Evolutionary conservation across 2,329 filamentous ascomycete species (phyloP), one percentile per base, ranked within the genome.

Genomic region (Pseudocercospora musae): DNA sequence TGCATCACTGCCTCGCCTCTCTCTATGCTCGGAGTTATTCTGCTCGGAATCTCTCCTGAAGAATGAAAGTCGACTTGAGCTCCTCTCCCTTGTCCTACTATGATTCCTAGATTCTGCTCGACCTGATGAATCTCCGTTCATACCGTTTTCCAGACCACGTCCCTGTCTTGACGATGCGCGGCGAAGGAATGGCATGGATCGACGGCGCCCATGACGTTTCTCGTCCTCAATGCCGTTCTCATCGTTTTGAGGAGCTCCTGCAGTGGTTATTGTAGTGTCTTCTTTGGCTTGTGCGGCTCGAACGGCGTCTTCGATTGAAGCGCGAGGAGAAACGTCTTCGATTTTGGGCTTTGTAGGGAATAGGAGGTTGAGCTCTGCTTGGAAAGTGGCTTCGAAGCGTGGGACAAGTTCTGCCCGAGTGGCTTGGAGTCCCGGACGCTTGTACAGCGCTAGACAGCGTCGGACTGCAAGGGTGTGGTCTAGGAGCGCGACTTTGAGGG

Each of bases 401-500:
- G 66, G 62, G 1, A 68, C 58, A 11, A 73, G 72, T 69, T 73
- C 65, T 7, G 63, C 62, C 25, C 66, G 65, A 77, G 80, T 69
- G 76, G 81, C 74, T 85, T 86, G 76, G 79, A 82, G 75, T 81
- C 85, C 75, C 84, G 86, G 42, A 77, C 84, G 79, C 82, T 87
- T 75, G 84, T 86, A 62, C 84, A 83, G 75, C 82, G 82, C 66
- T 7, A 98, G 77, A 70, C 91, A 94, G 66, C 91, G 87, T 78
- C 94, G 92, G 70, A 98, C 87, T 75, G 91, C 88, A 63, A 96
- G 84, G 2, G 92, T 91, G 75, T 98, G 93, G 71, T 98, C 95
- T 46, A 96, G 84, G 29, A 98, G 82, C 0, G 92, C 90, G 74
- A 93, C 90, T 72, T 89, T 89, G 67, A 98, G 87, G 1, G 92